Conservation (phyloP, 306 rosid species). For the Echinosophora koreensis region DNA sequence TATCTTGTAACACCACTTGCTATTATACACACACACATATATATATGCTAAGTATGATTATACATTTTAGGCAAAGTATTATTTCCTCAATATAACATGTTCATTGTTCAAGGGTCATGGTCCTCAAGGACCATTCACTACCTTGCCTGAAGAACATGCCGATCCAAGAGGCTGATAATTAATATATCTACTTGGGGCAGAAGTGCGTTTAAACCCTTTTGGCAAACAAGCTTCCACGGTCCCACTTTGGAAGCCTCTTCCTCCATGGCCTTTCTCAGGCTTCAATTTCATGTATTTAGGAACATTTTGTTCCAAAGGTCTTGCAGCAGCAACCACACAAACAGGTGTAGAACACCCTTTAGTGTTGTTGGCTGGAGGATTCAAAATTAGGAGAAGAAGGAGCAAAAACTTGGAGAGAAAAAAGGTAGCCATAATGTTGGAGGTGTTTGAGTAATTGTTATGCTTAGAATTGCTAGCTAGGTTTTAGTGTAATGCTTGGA, state of each 20-base stretch:
- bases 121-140: conserved; percentile 51
- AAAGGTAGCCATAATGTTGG: conserved; percentile 40
- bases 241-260: neutral
- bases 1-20: neutral
- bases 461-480: conserved; percentile 17
- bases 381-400: conserved; percentile 46
- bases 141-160: conserved; percentile 53
- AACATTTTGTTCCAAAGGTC: conserved; percentile 49
- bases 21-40: neutral
- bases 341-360: conserved; percentile 25
- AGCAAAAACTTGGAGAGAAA: conserved; percentile 38
- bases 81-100: neutral
- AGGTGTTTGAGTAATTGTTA: neutral
- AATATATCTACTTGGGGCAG: conserved; percentile 72
- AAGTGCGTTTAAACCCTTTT: conserved; percentile 60
- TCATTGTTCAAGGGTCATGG: conserved; percentile 34
- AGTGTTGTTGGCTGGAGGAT: conserved; percentile 37
- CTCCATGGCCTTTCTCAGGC: conserved; percentile 47
- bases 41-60: neutral
- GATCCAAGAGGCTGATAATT: conserved; percentile 66
- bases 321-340: conserved; percentile 36
- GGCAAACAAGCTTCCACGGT: conserved; percentile 69
- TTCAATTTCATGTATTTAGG: conserved; percentile 49
- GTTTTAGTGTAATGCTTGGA: conserved; percentile 20
- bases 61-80: conserved; percentile 11